Percentiles rank a stretch among this genome's conserved stretches.
Evolutionary conservation across 345 rosid genomes (phyloP).

Genomic region (Turnera subulata): DNA sequence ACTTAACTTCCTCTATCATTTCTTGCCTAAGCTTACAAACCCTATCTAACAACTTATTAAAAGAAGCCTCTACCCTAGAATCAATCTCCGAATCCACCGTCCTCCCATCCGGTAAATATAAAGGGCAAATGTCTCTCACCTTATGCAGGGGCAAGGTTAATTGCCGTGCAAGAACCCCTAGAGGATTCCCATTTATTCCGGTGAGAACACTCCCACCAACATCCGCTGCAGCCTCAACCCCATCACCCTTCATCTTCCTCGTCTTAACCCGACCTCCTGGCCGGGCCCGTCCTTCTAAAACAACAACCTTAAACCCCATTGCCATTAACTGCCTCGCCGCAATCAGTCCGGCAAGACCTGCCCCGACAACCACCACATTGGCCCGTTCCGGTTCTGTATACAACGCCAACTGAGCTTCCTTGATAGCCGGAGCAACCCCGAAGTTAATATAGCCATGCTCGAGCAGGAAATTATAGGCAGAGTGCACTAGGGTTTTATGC

Average conservation of each 20-base stretch:
- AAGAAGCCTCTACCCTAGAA: constrained; percentile 73
- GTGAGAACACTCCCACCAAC: constrained; percentile 94
- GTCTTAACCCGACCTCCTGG: constrained; percentile 93
- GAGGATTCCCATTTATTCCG: constrained; percentile 89
- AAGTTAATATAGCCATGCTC: constrained; percentile 91
- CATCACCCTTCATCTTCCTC: constrained; percentile 67
- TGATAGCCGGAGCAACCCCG: constrained; percentile 65
- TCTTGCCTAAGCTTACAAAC: constrained; percentile 93
- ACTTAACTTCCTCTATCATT: constrained; percentile 91
- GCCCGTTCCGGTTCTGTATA: constrained; percentile 49
- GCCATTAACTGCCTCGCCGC: constrained; percentile 80
- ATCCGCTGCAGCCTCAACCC: constrained; percentile 78
- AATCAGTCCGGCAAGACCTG: constrained; percentile 81
- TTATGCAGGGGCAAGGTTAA: constrained; percentile 86
- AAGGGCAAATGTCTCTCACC: constrained; percentile 90
- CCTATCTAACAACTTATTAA: constrained; percentile 83
- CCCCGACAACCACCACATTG: constrained; percentile 81
- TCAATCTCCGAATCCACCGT: constrained; percentile 69
- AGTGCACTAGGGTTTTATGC: constrained; percentile 57
- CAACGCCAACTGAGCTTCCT: constrained; percentile 56
- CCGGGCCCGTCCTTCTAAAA: constrained; percentile 80
- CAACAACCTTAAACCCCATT: constrained; percentile 85
- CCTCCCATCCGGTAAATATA: constrained; percentile 81
- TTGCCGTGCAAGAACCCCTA: constrained; percentile 91
- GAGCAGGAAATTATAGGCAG: constrained; percentile 66